phyloP scores from a whole-genome alignment of 2,329 filamentous ascomycete genomes.

The Parasarocladium wereldwijsianum region DNA sequence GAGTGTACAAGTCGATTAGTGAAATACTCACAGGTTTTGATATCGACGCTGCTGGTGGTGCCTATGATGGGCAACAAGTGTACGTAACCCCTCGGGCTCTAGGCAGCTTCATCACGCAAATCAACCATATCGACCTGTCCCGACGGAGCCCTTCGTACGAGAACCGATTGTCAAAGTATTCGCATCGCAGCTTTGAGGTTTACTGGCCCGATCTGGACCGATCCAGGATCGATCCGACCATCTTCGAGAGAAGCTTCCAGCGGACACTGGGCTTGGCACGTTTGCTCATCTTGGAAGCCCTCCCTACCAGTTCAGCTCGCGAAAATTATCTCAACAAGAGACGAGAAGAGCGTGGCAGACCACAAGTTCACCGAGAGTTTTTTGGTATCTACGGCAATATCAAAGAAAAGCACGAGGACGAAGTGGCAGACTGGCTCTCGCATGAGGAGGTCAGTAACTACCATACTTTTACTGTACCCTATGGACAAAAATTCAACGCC shows the following conservation, averaged over 20 bases:
- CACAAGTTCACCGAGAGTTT: conserved; percentile 27
- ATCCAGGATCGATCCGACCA: conserved; percentile 66
- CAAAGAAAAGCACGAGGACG: conserved; percentile 64
- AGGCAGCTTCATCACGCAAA: conserved; percentile 66
- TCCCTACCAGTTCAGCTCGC: conserved; percentile 54
- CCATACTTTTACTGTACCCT: conserved; percentile 60
- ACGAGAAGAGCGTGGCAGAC: conserved; percentile 57
- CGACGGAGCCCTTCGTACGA: conserved; percentile 78
- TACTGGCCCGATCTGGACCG: conserved; percentile 66
- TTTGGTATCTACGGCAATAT: conserved; percentile 49
- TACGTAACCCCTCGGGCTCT: conserved; percentile 66
- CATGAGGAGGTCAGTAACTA: conserved; percentile 67
- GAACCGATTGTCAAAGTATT: conserved; percentile 75
- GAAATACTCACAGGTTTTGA: conserved; percentile 83
- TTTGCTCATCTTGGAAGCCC: conserved; percentile 63
- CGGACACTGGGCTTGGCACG: conserved; percentile 65
- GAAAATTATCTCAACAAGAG: conserved; percentile 58
- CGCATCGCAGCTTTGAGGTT: conserved; percentile 70
- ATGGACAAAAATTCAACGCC: conserved; percentile 45
- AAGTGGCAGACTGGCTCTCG: conserved; percentile 71
- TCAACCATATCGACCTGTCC: conserved; percentile 66
- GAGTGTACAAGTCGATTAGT: conserved; percentile 69
- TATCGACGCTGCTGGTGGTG: conserved; percentile 70
- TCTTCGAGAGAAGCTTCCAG: conserved; percentile 69
- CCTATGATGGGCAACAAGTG: conserved; percentile 69